Conservation (phyloP, 495 filamentous ascomycete species). For the Podospora pseudoanserina region DNA sequence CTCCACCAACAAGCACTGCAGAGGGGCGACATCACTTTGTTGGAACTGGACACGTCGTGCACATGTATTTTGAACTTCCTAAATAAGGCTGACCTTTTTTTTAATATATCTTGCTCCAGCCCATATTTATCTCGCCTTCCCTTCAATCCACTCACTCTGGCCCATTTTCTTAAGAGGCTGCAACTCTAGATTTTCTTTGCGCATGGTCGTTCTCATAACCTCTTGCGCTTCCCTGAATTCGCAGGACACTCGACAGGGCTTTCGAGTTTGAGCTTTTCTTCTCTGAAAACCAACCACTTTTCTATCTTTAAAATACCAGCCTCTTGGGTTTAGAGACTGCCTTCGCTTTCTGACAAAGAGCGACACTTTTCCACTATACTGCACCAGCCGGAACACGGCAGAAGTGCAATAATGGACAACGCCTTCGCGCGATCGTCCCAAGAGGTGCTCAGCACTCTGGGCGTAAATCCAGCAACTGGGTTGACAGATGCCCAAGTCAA, state of each 20-base stretch:
- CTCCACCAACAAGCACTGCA: conserved; percentile 13
- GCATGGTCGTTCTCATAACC: conserved; percentile 18
- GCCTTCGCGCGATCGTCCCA: conserved; percentile 66
- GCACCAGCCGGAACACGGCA: conserved; percentile 12
- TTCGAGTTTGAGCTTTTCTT: conserved; percentile 7
- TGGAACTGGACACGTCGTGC: conserved; percentile 38
- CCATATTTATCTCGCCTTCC: conserved; percentile 1
- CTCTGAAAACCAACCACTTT: neutral
- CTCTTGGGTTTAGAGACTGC: neutral
- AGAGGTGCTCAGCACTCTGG: conserved; percentile 69
- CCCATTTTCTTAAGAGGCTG: conserved; percentile 9
- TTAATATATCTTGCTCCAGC: neutral
- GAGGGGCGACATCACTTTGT: conserved; percentile 23
- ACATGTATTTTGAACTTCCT: conserved; percentile 17
- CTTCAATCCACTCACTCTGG: conserved; percentile 20
- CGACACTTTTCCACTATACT: conserved; percentile 11
- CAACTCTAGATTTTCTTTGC: conserved; percentile 7
- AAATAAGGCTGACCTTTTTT: conserved; percentile 21
- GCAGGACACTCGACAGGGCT: conserved; percentile 8
- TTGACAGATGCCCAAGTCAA: conserved; percentile 67
- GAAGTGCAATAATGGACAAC: conserved; percentile 62
- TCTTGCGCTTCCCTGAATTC: conserved; percentile 20
- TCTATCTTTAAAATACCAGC: conserved; percentile 1
- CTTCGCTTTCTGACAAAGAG: conserved; percentile 1
- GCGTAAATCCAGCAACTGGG: conserved; percentile 62